phyloP scores from a whole-genome alignment of 306 rosid genomes.

The Medicago truncatula region DNA sequence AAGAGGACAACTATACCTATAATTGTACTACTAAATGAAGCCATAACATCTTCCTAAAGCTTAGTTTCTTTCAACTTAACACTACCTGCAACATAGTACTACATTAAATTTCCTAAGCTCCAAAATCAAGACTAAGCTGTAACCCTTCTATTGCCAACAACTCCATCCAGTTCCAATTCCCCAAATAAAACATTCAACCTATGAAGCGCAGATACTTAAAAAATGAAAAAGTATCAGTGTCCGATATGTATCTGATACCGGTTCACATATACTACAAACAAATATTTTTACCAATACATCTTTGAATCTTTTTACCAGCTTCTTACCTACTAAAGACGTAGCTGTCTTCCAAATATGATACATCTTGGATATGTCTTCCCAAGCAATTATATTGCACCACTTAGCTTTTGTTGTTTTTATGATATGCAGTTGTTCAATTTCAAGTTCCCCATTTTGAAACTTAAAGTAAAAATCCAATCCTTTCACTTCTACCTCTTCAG shows the following conservation, averaged over 20 bases:
- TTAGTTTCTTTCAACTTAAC: constrained; percentile 30
- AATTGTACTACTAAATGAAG: constrained; percentile 15
- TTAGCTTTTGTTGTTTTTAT: not conserved
- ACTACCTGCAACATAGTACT: constrained; percentile 3
- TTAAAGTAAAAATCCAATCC: not conserved
- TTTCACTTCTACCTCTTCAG: no score
- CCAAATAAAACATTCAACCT: not conserved
- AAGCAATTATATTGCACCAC: constrained; percentile 11
- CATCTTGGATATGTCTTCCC: not conserved
- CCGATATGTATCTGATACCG: no score
- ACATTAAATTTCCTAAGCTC: not conserved
- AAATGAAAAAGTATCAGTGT: no score
- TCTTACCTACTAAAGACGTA: no score
- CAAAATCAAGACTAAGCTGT: not conserved
- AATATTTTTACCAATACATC: no score
- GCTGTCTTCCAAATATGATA: no score
- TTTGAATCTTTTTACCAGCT: no score
- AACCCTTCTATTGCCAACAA: no score
- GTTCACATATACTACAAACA: no score
- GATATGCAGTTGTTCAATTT: constrained; percentile 4
- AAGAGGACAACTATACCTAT: not conserved
- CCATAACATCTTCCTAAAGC: not conserved
- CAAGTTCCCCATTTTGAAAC: not conserved
- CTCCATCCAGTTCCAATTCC: constrained; percentile 24
- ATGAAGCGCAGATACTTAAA: no score